Percentiles rank a stretch among this genome's conserved stretches.
Conservation (phyloP, 371 early-diverging fungal species). For the Smittium culicis region DNA sequence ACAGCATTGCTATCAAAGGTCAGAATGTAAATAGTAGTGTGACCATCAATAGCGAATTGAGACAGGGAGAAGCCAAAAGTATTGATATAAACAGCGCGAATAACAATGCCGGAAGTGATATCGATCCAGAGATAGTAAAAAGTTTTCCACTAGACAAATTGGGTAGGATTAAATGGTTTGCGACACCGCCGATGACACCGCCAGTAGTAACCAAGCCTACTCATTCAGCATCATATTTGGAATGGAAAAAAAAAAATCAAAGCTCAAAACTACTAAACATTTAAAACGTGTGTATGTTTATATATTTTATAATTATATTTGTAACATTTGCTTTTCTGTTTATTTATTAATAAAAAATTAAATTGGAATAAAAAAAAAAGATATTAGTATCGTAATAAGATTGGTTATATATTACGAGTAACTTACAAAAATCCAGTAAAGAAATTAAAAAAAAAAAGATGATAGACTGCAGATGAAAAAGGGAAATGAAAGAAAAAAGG, state of each 20-base stretch:
- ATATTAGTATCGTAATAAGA: too few species aligned
- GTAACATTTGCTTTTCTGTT: too few species aligned
- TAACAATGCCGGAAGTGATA: not conserved
- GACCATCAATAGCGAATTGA: not conserved
- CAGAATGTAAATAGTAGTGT: not conserved
- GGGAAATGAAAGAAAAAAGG: not conserved
- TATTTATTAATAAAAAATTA: too few species aligned
- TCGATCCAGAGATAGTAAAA: constrained; percentile 1
- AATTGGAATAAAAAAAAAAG: too few species aligned
- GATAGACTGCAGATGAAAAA: not conserved
- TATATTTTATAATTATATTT: not conserved
- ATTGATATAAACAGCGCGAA: not conserved
- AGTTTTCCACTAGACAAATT: not conserved
- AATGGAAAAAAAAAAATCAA: not conserved
- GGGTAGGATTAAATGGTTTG: constrained; percentile 10
- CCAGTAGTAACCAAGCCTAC: not conserved
- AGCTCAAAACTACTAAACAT: not conserved
- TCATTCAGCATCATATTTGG: not conserved
- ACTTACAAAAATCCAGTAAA: not conserved
- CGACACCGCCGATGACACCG: constrained; percentile 8
- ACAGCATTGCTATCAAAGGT: not conserved
- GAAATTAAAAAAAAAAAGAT: not conserved
- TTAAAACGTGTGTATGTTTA: not conserved
- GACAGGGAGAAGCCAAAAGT: not conserved
- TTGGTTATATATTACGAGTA: too few species aligned